Evolutionary conservation across 257 asterid species (phyloP).

Genomic region (Leptodermis oblonga): DNA sequence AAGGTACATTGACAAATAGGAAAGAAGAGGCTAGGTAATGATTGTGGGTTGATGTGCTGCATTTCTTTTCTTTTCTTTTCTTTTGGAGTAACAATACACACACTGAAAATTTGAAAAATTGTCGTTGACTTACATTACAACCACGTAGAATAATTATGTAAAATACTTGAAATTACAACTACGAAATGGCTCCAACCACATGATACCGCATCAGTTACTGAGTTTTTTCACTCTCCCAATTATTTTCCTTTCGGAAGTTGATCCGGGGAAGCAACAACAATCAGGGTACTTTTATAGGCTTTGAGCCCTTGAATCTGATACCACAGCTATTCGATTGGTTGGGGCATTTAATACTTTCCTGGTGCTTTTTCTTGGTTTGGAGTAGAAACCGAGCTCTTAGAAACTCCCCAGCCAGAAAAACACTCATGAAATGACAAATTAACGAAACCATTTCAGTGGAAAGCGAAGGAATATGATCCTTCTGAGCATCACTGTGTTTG

Average conservation of each 20-base stretch:
- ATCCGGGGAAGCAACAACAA: not conserved
- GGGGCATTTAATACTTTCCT: not conserved
- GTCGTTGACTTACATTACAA: no score
- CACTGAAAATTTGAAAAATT: no score
- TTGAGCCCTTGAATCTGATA: constrained; percentile 16
- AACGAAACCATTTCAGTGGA: constrained; percentile 6
- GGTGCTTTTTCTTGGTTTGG: not conserved
- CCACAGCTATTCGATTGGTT: not conserved
- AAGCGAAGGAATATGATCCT: constrained; percentile 20
- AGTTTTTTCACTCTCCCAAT: no score
- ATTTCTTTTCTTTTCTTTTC: no score
- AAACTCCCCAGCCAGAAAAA: not conserved
- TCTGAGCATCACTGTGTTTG: not conserved
- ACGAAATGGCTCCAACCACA: no score
- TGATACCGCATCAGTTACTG: no score
- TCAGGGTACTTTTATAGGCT: constrained; percentile 1
- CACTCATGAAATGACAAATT: no score
- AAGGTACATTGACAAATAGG: not conserved
- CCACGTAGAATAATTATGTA: no score
- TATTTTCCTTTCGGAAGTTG: no score
- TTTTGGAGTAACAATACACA: no score
- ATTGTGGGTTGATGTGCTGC: not conserved
- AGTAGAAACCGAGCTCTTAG: not conserved
- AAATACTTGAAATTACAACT: no score
- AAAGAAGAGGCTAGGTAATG: not conserved